Evolutionary conservation across 306 rosid species (phyloP), one percentile per base, ranked within the genome.

Genomic region (Dryas alaskensis): DNA sequence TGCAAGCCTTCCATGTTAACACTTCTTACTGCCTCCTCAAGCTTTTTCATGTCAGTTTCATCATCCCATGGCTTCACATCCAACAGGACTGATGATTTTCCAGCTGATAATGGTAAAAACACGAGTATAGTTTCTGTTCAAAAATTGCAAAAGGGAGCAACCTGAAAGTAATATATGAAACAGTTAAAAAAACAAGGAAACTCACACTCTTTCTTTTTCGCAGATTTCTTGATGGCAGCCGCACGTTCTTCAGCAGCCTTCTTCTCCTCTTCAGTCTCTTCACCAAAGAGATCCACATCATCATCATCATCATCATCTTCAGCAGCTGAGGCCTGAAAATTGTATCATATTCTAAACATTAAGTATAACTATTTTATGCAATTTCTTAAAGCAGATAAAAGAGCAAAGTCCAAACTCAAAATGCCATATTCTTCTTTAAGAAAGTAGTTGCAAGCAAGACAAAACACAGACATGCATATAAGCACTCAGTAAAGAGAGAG

Each of bases 61-160:
- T 93, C 98, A 43, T 93, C 98, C 98, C 98, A 93, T 60, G 98
- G 98, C 86, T 93, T 93, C 66, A 93, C 87, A 80, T 93, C 98
- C 96, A 94, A 45, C 51, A 94, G 79, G 59, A 94, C 95, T 37
- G 99, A 94, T 70, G 99, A 94, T 77, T 94, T 94, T 22, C 99
- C 99, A 76, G 89, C 97, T 93, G 87, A 70, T 13, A 9, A 43
- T 2, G 9, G 55, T 4, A 73, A 65, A 48, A 2, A 47, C 52
- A 37, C 11, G 6, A 60, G 66, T 19, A 4, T 5, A 16, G 49
- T 63, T 48, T 45, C 19, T 6, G 37, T 31, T 31, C 1, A 31
- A 57, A 59, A 19, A 76, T 19, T 27, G 67, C 44, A 50, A 16
- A 13, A 5, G 19, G 0, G n/a, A 57, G 3, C 37, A 46, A 40